Base-by-base conservation (phyloP, 176 grass and related monocot species). In the Chrysopogon serrulatus region DNA sequence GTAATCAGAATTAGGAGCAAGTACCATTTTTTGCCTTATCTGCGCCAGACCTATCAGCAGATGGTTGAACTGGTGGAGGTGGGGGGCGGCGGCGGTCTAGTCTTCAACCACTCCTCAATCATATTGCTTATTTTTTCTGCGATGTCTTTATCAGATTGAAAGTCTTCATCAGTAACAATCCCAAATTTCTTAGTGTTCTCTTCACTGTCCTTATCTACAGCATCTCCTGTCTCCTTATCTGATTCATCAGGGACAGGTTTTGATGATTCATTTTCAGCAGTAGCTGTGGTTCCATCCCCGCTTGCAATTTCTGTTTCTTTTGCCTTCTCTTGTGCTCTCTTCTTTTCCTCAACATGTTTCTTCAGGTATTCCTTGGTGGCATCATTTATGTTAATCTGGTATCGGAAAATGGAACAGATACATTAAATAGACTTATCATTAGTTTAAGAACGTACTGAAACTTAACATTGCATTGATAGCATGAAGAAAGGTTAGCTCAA, bases 71-170 rank as follows among this genome's bases (percentile, higher is more conserved):
- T 48, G 90, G 87, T 12, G 85, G 76, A 16, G 91, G 96, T 47
- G 92, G 96, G 28, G 90, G n/a, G n/a, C n/a, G n/a, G 96, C 1
- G 91, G 89, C 2, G 97, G 90, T 81, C 91, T 92, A 76, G 71
- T 99, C 86, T 92, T 99, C 85, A 92, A 75, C 86, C 97, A 90
- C 49, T 99, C 97, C 76, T 96, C 89, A 71, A 99, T 90, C 93
- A 96, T 99, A 43, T 24, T 76, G 54, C 27, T 92, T 71, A 99
- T 85, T 78, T 87, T 92, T 65, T 96, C 93, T 7, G 86, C 43
- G 64, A 63, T 69, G 12, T 89, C 91, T 68, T 81, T 92, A 77
- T 99, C 97, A 66, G 86, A 69, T 23, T 95, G 84, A 73, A 84
- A 91, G 72, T 99, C 97, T 67, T 94, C 91, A 45, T 96, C 86